These are phyloP conservation scores for Xanthoconium separans DNA, from an alignment of 1,284 basidiomycete species.

Conservation along the genomic window DNA sequence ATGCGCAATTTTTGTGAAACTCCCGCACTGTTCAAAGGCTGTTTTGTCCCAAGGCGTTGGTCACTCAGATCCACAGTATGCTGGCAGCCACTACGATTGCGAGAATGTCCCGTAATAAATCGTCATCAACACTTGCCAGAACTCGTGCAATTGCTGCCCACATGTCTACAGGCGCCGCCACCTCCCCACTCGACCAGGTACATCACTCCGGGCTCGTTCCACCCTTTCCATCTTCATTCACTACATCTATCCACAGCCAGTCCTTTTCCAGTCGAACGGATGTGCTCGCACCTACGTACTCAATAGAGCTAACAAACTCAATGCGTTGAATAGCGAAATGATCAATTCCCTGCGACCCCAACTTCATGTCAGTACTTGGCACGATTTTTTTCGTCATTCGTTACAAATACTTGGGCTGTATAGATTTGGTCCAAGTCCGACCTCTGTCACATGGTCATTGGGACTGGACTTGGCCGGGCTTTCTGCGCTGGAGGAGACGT, in stretches of 20 bases:
- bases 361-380: slow-evolving; percentile 58
- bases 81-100: slow-evolving; percentile 26
- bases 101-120: slow-evolving; percentile 34
- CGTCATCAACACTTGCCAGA: slow-evolving; percentile 42
- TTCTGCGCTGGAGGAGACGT: slow-evolving; percentile 98
- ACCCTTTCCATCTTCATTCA: slow-evolving; percentile 13
- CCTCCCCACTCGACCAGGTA: slow-evolving; percentile 26
- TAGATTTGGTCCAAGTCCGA: slow-evolving; percentile 83
- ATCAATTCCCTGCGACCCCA: slow-evolving; percentile 69
- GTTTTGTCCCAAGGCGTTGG: background rate
- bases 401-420: slow-evolving; percentile 12
- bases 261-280: slow-evolving; percentile 70
- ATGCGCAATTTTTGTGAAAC: slow-evolving; percentile 7
- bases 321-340: slow-evolving; percentile 87
- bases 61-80: slow-evolving; percentile 27
- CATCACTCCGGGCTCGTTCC: background rate
- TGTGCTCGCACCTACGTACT: slow-evolving; percentile 70
- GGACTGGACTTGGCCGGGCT: slow-evolving; percentile 74
- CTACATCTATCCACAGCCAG: slow-evolving; percentile 43
- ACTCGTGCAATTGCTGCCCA: slow-evolving; percentile 59
- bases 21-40: background rate
- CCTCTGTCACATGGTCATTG: slow-evolving; percentile 75
- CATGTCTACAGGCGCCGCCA: slow-evolving; percentile 40
- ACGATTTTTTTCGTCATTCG: slow-evolving; percentile 3
- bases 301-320: slow-evolving; percentile 83